Evolutionary conservation across 169 alveolate species (phyloP).

Genomic region (Plasmodium vinckei): DNA sequence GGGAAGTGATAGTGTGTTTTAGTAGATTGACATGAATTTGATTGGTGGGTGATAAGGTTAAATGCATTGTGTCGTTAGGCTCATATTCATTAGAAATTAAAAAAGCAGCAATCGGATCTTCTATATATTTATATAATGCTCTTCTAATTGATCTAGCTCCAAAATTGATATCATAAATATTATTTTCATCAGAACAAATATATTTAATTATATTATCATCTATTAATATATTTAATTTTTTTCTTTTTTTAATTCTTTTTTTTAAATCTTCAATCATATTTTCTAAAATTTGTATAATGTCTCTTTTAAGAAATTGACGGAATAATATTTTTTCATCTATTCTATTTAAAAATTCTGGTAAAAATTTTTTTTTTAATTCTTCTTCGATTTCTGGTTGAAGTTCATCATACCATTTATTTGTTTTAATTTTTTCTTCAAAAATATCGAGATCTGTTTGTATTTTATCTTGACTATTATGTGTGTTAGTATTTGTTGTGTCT

Average conservation of each 20-base stretch:
- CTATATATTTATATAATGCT: conserved; percentile 60
- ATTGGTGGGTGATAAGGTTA: conserved; percentile 21
- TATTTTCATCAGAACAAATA: conserved; percentile 58
- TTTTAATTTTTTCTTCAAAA: conserved; percentile 67
- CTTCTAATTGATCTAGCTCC: conserved; percentile 77
- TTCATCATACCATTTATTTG: conserved; percentile 74
- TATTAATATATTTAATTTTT: conserved; percentile 57
- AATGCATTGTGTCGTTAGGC: conserved; percentile 53
- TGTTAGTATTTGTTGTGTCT: background rate
- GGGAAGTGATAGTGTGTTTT: conserved; percentile 7
- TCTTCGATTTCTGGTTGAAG: conserved; percentile 76
- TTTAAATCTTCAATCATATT: conserved; percentile 76
- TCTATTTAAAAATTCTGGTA: conserved; percentile 86
- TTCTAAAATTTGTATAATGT: conserved; percentile 80
- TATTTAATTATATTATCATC: conserved; percentile 45
- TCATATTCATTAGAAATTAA: conserved; percentile 46
- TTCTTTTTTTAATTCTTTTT: conserved; percentile 76
- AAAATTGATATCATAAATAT: conserved; percentile 72
- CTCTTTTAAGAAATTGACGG: conserved; percentile 80
- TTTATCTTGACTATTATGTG: background rate
- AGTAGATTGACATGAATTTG: conserved; percentile 31
- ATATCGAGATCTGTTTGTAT: background rate
- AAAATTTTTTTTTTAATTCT: conserved; percentile 76
- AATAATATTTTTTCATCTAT: conserved; percentile 84
- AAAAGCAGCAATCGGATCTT: conserved; percentile 71